Evolutionary conservation across 2,329 filamentous ascomycete genomes (phyloP).

Genomic region (Fusarium clavum): DNA sequence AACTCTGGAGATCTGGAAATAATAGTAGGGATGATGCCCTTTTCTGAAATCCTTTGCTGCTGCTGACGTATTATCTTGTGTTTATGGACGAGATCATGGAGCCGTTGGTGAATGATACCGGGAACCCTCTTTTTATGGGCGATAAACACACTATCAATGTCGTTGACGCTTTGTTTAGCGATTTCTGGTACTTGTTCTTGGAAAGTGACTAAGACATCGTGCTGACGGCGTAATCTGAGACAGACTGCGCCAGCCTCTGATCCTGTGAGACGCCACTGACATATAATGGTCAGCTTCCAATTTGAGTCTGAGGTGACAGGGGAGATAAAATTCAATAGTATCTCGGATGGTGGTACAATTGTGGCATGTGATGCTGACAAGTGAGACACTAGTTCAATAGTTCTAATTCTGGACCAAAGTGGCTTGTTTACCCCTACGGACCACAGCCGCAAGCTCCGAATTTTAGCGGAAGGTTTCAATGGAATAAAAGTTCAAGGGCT

Average conservation of each 20-base stretch:
- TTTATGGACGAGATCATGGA: too few relatives aligned
- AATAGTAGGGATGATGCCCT: too few relatives aligned
- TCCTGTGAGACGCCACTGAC: background rate
- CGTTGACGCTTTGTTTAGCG: too few relatives aligned
- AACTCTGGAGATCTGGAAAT: too few relatives aligned
- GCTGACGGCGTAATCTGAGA: background rate
- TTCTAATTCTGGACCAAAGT: background rate
- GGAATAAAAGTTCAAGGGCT: background rate
- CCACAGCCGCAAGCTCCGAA: background rate
- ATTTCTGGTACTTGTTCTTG: too few relatives aligned
- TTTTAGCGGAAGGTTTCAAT: background rate
- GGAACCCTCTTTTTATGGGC: too few relatives aligned
- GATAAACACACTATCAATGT: too few relatives aligned
- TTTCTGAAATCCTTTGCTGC: too few relatives aligned
- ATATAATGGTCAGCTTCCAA: background rate
- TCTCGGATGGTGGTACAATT: background rate
- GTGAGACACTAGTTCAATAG: background rate
- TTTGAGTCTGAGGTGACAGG: background rate
- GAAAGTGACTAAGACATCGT: accelerated
- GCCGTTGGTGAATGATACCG: too few relatives aligned
- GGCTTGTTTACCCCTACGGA: background rate
- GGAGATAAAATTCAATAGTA: background rate
- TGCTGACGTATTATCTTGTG: too few relatives aligned
- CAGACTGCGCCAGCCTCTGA: background rate
- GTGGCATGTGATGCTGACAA: background rate